phyloP scores from a whole-genome alignment of 73 alveolate genomes.

The Blepharisma stoltei region DNA sequence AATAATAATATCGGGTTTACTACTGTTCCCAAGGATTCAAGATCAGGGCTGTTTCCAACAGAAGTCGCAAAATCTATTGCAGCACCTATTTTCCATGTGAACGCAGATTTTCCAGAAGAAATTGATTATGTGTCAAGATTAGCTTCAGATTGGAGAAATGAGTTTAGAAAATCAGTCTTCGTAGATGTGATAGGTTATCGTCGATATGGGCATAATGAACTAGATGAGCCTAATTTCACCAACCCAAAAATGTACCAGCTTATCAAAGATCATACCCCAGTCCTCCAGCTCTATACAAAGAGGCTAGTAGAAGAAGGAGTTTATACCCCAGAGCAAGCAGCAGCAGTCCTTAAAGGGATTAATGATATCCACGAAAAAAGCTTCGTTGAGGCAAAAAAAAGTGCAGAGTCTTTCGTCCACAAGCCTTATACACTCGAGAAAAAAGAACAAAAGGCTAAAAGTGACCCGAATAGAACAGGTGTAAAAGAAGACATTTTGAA shows the following conservation, averaged over 20 bases:
- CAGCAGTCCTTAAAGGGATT: slow-evolving; percentile 30
- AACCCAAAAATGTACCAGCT: slow-evolving; percentile 79
- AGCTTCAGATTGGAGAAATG: slow-evolving; percentile 56
- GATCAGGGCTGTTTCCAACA: slow-evolving; percentile 76
- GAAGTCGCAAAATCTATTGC: slow-evolving; percentile 85
- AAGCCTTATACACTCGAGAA: background rate
- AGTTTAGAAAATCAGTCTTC: slow-evolving; percentile 48
- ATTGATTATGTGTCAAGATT: slow-evolving; percentile 51
- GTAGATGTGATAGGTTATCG: slow-evolving; percentile 92
- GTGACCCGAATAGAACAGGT: slow-evolving; percentile 74
- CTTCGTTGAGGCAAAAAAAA: slow-evolving; percentile 35
- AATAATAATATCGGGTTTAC: slow-evolving; percentile 95
- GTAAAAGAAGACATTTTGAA: slow-evolving; percentile 41
- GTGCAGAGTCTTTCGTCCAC: background rate
- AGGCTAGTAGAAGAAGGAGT: slow-evolving; percentile 63
- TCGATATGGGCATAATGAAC: slow-evolving; percentile 92
- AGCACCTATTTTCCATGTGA: slow-evolving; percentile 94
- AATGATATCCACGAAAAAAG: slow-evolving; percentile 35
- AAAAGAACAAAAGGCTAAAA: slow-evolving; percentile 27
- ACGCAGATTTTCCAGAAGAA: slow-evolving; percentile 77
- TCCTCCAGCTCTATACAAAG: slow-evolving; percentile 51
- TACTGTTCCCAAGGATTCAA: slow-evolving; percentile 81
- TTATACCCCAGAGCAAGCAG: slow-evolving; percentile 52
- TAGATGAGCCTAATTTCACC: slow-evolving; percentile 89
- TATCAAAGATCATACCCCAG: slow-evolving; percentile 59